Evolutionary conservation across 148 eudicot species (phyloP).

Genomic region (Amaranthus hypochondriacus): DNA sequence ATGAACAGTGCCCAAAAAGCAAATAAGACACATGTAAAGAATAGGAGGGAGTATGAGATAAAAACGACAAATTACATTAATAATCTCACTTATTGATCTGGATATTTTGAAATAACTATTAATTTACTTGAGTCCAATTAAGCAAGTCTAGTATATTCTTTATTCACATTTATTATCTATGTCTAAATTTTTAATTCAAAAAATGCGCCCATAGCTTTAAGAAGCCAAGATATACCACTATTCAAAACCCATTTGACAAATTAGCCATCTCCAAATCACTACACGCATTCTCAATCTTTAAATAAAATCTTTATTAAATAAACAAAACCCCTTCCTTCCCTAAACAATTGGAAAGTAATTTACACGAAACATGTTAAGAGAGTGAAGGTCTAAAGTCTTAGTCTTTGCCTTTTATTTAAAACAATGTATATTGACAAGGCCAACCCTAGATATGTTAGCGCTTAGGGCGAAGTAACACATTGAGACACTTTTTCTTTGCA

Average conservation of each 20-base stretch:
- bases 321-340: not conserved
- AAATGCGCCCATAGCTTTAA: constrained; percentile 8
- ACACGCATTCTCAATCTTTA: not conserved
- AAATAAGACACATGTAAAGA: no score
- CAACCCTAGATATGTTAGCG: no score
- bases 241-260: not conserved
- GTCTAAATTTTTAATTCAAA: not conserved
- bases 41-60: no score
- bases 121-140: not conserved
- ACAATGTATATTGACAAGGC: no score
- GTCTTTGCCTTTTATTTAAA: not conserved
- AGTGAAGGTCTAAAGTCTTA: not conserved
- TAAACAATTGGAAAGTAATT: constrained; percentile 1
- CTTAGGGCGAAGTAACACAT: no score
- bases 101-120: no score
- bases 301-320: not conserved
- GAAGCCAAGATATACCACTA: not conserved
- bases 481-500: no score
- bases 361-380: not conserved
- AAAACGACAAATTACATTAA: no score
- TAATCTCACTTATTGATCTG: no score
- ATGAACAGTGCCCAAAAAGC: no score
- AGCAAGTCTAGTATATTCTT: not conserved
- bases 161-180: not conserved
- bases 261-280: not conserved